Percentiles rank a stretch among this genome's conserved stretches.
Evolutionary conservation across 2,329 filamentous ascomycete species (phyloP).

Genomic region (Xylaria sp.): DNA sequence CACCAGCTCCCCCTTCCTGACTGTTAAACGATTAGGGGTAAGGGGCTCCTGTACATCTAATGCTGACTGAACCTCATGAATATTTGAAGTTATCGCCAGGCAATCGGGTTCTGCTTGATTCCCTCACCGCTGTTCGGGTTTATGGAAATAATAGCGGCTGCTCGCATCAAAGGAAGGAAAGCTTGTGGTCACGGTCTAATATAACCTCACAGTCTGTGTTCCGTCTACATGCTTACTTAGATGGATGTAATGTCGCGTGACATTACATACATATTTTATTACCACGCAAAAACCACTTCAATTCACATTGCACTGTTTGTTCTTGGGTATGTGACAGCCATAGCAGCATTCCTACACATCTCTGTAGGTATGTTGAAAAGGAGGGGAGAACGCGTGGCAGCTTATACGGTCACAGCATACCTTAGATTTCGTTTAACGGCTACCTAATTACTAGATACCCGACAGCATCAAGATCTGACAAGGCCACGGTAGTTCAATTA

Average conservation of each 20-base stretch:
- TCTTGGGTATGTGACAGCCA: slow-evolving; percentile 2
- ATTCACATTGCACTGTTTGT: background rate
- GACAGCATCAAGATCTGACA: no score
- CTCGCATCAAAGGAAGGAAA: slow-evolving; percentile 13
- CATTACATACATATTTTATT: background rate
- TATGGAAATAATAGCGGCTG: background rate
- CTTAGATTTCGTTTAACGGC: no score
- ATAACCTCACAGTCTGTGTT: background rate
- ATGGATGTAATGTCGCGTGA: slow-evolving; percentile 4
- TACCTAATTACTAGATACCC: no score
- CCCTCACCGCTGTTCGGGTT: background rate
- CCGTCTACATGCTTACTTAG: slow-evolving; percentile 1
- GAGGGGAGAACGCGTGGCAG: background rate
- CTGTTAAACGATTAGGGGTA: slow-evolving; percentile 9
- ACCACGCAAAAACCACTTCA: background rate
- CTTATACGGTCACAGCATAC: background rate
- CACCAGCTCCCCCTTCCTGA: no score
- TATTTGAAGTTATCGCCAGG: background rate
- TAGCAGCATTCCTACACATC: slow-evolving; percentile 3
- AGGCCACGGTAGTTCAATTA: no score
- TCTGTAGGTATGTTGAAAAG: background rate
- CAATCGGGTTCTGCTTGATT: background rate
- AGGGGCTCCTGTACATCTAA: background rate
- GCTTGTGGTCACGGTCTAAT: slow-evolving; percentile 4
- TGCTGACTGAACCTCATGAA: background rate